These are phyloP conservation scores for Bretschneidera sinensis DNA, from an alignment of 345 rosid species.

Conservation along the genomic window DNA sequence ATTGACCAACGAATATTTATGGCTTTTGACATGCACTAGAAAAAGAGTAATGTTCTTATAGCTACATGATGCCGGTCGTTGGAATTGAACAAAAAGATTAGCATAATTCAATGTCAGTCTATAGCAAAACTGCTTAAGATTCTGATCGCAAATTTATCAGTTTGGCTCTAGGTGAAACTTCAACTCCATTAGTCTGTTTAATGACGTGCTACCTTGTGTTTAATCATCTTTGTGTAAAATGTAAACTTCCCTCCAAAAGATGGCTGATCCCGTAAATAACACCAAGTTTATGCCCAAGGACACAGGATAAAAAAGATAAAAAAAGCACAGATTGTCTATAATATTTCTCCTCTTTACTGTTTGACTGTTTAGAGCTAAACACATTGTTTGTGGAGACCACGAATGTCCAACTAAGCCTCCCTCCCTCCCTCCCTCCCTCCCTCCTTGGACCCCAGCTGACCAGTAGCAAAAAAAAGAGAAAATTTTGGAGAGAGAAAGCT, in stretches of 20 bases:
- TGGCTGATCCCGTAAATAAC: conserved; percentile 9
- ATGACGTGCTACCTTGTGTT: neutral
- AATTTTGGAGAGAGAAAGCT: neutral
- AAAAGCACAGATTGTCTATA: too few species aligned
- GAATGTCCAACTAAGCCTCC: conserved; percentile 12
- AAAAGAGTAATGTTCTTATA: too few species aligned
- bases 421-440: conserved; percentile 4
- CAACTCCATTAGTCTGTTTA: neutral
- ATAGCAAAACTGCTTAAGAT: too few species aligned
- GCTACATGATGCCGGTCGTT: too few species aligned
- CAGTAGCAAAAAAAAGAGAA: conserved; percentile 7
- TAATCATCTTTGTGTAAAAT: neutral
- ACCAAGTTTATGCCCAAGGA: neutral
- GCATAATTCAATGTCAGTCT: too few species aligned
- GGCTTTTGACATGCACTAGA: too few species aligned
- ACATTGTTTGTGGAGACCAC: conserved; percentile 4
- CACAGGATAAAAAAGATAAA: neutral
- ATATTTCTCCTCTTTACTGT: conserved; percentile 6
- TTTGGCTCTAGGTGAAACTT: neutral
- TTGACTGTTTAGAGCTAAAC: too few species aligned
- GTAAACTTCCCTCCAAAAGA: neutral
- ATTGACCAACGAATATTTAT: too few species aligned
- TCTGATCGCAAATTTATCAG: too few species aligned
- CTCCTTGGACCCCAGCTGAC: conserved; percentile 17
- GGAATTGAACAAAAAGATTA: too few species aligned